Percentiles rank a stretch among this genome's conserved stretches.
Conservation (phyloP, 1,284 basidiomycete genomes). For the Entoloma clypeatum region DNA sequence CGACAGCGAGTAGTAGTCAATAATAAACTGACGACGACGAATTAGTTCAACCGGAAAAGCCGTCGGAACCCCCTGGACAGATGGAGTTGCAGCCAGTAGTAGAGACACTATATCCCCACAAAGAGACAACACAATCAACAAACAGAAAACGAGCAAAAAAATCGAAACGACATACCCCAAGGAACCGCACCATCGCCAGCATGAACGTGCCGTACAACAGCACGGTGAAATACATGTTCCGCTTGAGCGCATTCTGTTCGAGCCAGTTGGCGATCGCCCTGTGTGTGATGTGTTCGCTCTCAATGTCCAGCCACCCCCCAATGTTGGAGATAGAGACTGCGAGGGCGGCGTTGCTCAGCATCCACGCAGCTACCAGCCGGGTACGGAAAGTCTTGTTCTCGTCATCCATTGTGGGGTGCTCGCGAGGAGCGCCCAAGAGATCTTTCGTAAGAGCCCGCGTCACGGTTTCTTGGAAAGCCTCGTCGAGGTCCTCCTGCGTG, state of each 20-base stretch:
- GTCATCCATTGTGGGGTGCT: conserved; percentile 78
- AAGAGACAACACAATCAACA: background rate
- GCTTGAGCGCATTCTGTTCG: conserved; percentile 42
- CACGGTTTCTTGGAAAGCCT: conserved; percentile 80
- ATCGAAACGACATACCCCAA: conserved; percentile 54
- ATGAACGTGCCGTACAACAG: conserved; percentile 81
- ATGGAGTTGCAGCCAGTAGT: conserved; percentile 21
- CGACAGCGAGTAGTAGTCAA: too few species aligned
- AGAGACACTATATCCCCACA: conserved; percentile 15
- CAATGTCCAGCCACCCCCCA: conserved; percentile 57
- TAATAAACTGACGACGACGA: conserved; percentile 4
- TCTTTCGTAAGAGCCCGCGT: conserved; percentile 75
- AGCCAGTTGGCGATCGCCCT: conserved; percentile 33
- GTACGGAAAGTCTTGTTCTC: conserved; percentile 84
- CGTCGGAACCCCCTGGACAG: conserved; percentile 20
- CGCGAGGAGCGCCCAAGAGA: conserved; percentile 49
- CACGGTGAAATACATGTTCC: conserved; percentile 68
- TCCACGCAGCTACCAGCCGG: conserved; percentile 71
- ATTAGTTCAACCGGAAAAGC: conserved; percentile 20
- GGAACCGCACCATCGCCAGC: conserved; percentile 66
- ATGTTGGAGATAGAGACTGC: conserved; percentile 71
- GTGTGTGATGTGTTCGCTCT: conserved; percentile 30
- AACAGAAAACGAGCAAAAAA: background rate
- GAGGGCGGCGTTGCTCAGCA: conserved; percentile 66
- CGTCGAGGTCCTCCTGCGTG: conserved; percentile 76